Conservation (phyloP, 2,329 filamentous ascomycete genomes). For the Diaporthe eres region DNA sequence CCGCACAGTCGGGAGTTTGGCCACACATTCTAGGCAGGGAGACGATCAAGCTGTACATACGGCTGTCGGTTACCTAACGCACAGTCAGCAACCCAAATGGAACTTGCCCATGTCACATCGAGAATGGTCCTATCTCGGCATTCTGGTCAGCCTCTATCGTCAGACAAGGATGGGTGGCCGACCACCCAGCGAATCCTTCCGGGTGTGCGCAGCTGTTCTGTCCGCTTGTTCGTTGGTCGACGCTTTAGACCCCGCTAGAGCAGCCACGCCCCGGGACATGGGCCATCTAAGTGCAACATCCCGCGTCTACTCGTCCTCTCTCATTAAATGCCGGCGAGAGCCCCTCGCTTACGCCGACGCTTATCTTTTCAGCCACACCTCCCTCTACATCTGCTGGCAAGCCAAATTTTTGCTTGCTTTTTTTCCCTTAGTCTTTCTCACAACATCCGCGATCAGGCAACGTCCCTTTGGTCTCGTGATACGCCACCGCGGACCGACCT, state of each 20-base stretch:
- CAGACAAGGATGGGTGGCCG: neutral
- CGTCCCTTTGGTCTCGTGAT: neutral
- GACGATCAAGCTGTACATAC: neutral
- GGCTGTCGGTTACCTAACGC: neutral
- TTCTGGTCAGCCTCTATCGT: neutral
- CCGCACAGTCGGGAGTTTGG: neutral
- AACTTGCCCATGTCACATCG: neutral
- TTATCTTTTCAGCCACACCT: slow-evolving; percentile 14
- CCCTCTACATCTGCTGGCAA: neutral
- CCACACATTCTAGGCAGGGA: neutral
- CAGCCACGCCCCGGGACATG: slow-evolving; percentile 17
- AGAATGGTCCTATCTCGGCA: neutral
- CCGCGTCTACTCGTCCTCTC: neutral
- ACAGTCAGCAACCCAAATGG: too few relatives aligned
- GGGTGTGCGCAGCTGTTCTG: neutral
- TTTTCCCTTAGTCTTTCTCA: neutral
- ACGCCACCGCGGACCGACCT: neutral
- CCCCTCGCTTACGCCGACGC: slow-evolving; percentile 27
- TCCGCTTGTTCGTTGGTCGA: neutral
- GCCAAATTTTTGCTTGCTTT: neutral
- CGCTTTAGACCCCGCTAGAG: neutral
- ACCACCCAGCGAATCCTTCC: neutral
- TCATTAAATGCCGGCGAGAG: slow-evolving; percentile 8
- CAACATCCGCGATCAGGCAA: neutral
- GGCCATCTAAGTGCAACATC: neutral